Conservation (phyloP, 345 rosid species). For the Clarkia xantiana region DNA sequence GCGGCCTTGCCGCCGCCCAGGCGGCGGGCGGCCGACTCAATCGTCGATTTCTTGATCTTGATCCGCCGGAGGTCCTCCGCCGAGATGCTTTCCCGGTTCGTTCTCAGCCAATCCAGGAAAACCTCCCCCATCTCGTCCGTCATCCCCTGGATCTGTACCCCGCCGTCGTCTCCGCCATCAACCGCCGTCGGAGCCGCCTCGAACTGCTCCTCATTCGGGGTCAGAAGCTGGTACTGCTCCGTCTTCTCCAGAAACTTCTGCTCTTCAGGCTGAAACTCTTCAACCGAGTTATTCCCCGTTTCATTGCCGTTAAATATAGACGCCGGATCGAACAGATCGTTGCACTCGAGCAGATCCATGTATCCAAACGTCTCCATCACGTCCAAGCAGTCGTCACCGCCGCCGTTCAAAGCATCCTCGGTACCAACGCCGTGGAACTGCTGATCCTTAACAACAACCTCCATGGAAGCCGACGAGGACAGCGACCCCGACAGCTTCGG, state of each 20-base stretch:
- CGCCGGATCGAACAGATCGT: slow-evolving; percentile 62
- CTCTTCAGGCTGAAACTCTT: slow-evolving; percentile 10
- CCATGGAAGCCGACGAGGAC: slow-evolving; percentile 74
- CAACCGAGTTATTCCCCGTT: slow-evolving; percentile 11
- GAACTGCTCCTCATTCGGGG: neutral
- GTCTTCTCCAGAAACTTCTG: neutral
- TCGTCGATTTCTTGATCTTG: slow-evolving; percentile 85
- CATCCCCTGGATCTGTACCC: neutral
- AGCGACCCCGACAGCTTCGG: slow-evolving; percentile 26
- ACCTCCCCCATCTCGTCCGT: slow-evolving; percentile 71
- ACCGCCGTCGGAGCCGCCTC: slow-evolving; percentile 6
- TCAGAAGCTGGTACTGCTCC: neutral
- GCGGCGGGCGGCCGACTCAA: slow-evolving; percentile 74
- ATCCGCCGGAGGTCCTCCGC: slow-evolving; percentile 84
- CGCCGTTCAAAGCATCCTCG: slow-evolving; percentile 4
- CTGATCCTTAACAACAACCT: slow-evolving; percentile 17
- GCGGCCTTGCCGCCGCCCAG: slow-evolving; percentile 89
- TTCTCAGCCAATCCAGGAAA: slow-evolving; percentile 83
- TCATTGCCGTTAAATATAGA: slow-evolving; percentile 43
- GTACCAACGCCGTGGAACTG: slow-evolving; percentile 1
- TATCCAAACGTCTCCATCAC: slow-evolving; percentile 69
- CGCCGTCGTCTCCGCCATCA: neutral
- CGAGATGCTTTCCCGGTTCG: slow-evolving; percentile 66
- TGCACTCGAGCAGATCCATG: slow-evolving; percentile 67
- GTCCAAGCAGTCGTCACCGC: slow-evolving; percentile 39